A percentile compares a stretch with the other conserved stretches of the same genome.
These are phyloP conservation scores for Trametes gibbosa DNA, from an alignment of 768 basidiomycete genomes.

Conservation along the genomic window DNA sequence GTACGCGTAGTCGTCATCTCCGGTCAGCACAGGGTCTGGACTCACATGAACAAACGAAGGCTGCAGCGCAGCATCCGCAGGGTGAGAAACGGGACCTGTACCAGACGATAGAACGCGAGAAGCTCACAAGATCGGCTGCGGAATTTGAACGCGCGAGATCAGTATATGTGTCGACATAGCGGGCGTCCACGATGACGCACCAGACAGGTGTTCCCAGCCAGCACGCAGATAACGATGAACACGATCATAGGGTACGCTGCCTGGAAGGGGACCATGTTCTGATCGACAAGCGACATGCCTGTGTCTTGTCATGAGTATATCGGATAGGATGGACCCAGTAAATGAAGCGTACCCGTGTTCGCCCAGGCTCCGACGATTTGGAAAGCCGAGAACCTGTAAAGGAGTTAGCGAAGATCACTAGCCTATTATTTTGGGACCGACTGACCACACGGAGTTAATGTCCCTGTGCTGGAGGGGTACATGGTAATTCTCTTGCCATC, in stretches of 20 bases:
- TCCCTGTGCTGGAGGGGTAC: conserved; percentile 35
- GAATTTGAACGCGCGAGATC: neutral
- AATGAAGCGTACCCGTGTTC: conserved; percentile 40
- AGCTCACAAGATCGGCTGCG: conserved; percentile 81
- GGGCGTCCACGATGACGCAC: conserved; percentile 32
- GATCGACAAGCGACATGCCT: conserved; percentile 44
- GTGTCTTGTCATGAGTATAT: neutral
- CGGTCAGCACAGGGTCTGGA: conserved; percentile 30
- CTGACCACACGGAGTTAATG: conserved; percentile 44
- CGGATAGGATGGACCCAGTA: neutral
- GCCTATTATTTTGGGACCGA: neutral
- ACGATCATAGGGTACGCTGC: conserved; percentile 44
- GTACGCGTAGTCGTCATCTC: conserved; percentile 1
- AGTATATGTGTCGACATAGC: neutral
- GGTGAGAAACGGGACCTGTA: neutral
- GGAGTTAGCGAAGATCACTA: neutral
- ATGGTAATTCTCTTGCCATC: conserved; percentile 38
- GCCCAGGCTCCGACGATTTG: conserved; percentile 49
- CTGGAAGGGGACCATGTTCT: conserved; percentile 53
- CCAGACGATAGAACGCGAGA: conserved; percentile 5
- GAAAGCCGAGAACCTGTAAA: conserved; percentile 43
- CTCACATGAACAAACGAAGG: conserved; percentile 80
- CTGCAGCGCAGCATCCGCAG: conserved; percentile 35
- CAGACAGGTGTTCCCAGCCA: conserved; percentile 56
- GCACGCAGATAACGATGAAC: conserved; percentile 41